These are phyloP conservation scores for Xerocomus nothofagi DNA, from an alignment of 1,284 basidiomycete species.

Conservation along the genomic window DNA sequence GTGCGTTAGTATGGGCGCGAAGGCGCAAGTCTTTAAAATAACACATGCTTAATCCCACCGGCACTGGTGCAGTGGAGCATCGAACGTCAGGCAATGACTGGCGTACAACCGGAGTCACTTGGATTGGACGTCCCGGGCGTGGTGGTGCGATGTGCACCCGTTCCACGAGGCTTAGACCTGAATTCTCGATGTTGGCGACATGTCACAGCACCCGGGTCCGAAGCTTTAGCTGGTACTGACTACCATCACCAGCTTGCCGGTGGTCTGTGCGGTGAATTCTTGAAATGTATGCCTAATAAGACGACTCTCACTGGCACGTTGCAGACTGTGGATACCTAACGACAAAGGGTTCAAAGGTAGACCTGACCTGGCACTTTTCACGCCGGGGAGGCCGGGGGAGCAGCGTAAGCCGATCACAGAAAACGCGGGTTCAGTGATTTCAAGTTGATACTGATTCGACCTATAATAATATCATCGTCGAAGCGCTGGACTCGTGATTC, in stretches of 20 bases:
- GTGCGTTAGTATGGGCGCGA: background rate
- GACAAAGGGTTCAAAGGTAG: too few relatives aligned
- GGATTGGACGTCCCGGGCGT: background rate
- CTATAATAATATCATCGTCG: too few relatives aligned
- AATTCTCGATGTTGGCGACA: too few relatives aligned
- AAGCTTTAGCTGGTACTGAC: background rate
- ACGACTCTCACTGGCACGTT: conserved; percentile 3
- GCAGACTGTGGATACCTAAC: too few relatives aligned
- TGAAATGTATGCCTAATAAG: background rate
- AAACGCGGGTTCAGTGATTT: conserved; percentile 4
- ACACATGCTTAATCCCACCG: background rate
- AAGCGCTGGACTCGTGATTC: background rate
- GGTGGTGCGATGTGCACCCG: too few relatives aligned
- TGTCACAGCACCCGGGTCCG: too few relatives aligned
- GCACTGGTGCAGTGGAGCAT: conserved; percentile 5
- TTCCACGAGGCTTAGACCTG: conserved; percentile 3
- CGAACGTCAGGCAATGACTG: background rate
- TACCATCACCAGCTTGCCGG: background rate
- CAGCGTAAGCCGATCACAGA: background rate
- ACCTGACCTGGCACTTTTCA: too few relatives aligned
- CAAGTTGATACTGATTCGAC: background rate
- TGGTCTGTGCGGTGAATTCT: background rate
- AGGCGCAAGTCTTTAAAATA: conserved; percentile 1
- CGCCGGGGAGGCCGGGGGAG: too few relatives aligned
- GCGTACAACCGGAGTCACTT: background rate